A percentile compares a stretch with the other conserved stretches of the same genome.
Conservation (phyloP, 2,329 filamentous ascomycete species). For the Hypoxylon sp. region DNA sequence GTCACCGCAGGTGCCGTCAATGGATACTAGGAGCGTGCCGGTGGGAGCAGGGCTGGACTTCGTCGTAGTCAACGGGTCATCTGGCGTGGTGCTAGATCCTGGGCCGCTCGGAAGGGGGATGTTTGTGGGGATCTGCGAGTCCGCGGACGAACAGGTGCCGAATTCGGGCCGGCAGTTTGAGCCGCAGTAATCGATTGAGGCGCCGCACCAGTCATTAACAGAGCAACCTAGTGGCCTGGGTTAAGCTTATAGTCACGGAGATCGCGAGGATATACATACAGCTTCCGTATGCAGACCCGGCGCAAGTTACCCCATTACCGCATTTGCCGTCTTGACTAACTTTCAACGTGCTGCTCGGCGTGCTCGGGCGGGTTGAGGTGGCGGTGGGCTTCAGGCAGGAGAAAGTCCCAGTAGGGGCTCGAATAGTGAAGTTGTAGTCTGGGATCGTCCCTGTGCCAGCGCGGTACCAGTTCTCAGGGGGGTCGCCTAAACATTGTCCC, state of each 20-base stretch:
- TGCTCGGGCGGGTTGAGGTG: slow-evolving; percentile 35
- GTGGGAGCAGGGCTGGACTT: slow-evolving; percentile 44
- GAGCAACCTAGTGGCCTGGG: slow-evolving; percentile 48
- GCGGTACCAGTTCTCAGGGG: slow-evolving; percentile 68
- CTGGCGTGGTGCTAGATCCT: slow-evolving; percentile 29
- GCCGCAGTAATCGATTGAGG: slow-evolving; percentile 53
- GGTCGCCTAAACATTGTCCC: slow-evolving; percentile 69
- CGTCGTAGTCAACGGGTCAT: slow-evolving; percentile 44
- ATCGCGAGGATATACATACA: slow-evolving; percentile 47
- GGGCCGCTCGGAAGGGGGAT: slow-evolving; percentile 41
- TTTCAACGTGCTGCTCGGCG: slow-evolving; percentile 44
- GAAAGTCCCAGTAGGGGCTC: slow-evolving; percentile 52
- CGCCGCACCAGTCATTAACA: slow-evolving; percentile 49
- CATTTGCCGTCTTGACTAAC: slow-evolving; percentile 52
- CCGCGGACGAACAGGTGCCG: slow-evolving; percentile 45
- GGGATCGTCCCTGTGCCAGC: slow-evolving; percentile 50
- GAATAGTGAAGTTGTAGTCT: slow-evolving; percentile 49
- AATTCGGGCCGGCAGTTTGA: slow-evolving; percentile 47
- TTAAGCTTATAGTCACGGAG: slow-evolving; percentile 34
- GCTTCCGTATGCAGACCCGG: slow-evolving; percentile 51
- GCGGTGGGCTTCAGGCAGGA: slow-evolving; percentile 45
- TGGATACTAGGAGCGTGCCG: slow-evolving; percentile 44
- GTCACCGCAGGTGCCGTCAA: slow-evolving; percentile 51
- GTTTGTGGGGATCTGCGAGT: slow-evolving; percentile 44
- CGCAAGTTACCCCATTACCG: slow-evolving; percentile 49